Evolutionary conservation across 768 basidiomycete genomes (phyloP).

Genomic region (Gloeophyllum trabeum): DNA sequence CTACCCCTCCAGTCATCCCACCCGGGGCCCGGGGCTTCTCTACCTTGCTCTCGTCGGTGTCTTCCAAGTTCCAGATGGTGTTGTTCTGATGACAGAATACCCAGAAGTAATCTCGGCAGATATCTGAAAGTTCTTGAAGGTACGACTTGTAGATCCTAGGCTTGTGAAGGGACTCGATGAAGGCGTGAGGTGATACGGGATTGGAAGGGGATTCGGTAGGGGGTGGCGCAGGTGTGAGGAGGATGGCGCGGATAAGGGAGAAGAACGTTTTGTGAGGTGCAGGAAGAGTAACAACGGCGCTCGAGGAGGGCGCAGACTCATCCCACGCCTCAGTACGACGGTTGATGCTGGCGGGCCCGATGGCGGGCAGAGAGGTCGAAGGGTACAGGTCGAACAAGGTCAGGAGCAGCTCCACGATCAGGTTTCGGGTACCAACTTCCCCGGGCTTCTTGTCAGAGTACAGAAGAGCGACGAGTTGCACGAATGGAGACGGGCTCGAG

Average conservation of each 20-base stretch:
- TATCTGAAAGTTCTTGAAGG: slow-evolving; percentile 74
- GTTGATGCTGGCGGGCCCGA: slow-evolving; percentile 13
- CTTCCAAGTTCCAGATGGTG: slow-evolving; percentile 74
- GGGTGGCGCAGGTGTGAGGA: slow-evolving; percentile 64
- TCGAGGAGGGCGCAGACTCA: slow-evolving; percentile 21
- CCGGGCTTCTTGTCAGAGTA: slow-evolving; percentile 99
- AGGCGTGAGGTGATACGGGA: slow-evolving; percentile 65
- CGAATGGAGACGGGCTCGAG: slow-evolving; percentile 80
- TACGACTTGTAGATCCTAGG: slow-evolving; percentile 75
- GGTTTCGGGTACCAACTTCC: slow-evolving; percentile 79
- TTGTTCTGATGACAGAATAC: slow-evolving; percentile 96
- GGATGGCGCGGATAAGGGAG: slow-evolving; percentile 61
- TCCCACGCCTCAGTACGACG: slow-evolving; percentile 46
- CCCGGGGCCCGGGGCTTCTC: slow-evolving; percentile 91
- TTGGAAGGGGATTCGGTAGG: slow-evolving; percentile 49
- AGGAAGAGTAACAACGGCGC: slow-evolving; percentile 54
- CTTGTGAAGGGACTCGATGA: slow-evolving; percentile 62
- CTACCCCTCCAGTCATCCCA: slow-evolving; percentile 97
- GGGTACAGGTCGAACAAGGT: slow-evolving; percentile 88
- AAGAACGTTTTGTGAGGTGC: slow-evolving; percentile 62
- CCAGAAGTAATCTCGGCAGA: slow-evolving; percentile 94
- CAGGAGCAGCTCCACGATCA: slow-evolving; percentile 83
- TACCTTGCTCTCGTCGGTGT: slow-evolving; percentile 75
- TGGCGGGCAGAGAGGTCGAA: slow-evolving; percentile 47
- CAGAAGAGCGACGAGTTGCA: slow-evolving; percentile 70